Conservation (phyloP, 164 flowering plant genomes). For the Taxillus chinensis region DNA sequence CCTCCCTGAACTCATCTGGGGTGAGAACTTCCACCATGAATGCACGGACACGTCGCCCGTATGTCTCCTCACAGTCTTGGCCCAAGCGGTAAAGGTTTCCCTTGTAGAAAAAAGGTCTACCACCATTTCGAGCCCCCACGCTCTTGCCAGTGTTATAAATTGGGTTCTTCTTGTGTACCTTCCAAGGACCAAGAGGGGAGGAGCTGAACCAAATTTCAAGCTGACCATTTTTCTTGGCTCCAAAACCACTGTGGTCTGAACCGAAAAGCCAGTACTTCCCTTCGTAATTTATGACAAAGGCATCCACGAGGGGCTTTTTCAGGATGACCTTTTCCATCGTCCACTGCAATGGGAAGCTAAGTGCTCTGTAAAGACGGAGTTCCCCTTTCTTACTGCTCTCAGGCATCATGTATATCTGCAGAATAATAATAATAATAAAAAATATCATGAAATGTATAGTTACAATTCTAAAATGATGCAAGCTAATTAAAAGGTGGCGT, state of each 20-base stretch:
- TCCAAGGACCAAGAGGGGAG: constrained; percentile 89
- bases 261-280: constrained; percentile 85
- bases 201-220: constrained; percentile 82
- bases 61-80: constrained; percentile 87
- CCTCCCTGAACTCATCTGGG: constrained; percentile 56
- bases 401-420: constrained; percentile 95
- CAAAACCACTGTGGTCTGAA: constrained; percentile 80
- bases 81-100: constrained; percentile 75
- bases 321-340: constrained; percentile 56
- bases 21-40: constrained; percentile 67
- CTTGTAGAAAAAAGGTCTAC: constrained; percentile 66
- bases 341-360: constrained; percentile 79
- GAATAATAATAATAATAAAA: neutral
- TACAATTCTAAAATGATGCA: too few species aligned
- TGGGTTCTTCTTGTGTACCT: constrained; percentile 85
- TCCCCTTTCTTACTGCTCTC: constrained; percentile 82
- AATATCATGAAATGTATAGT: too few species aligned
- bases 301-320: constrained; percentile 78
- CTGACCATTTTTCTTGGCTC: constrained; percentile 64
- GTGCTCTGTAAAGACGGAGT: constrained; percentile 68
- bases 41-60: constrained; percentile 53
- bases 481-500: too few species aligned
- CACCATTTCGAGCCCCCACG: constrained; percentile 83
- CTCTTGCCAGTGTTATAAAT: constrained; percentile 49
- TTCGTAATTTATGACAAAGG: constrained; percentile 43